phyloP scores from a whole-genome alignment of 495 filamentous ascomycete species.

The Lophium mytilinum region DNA sequence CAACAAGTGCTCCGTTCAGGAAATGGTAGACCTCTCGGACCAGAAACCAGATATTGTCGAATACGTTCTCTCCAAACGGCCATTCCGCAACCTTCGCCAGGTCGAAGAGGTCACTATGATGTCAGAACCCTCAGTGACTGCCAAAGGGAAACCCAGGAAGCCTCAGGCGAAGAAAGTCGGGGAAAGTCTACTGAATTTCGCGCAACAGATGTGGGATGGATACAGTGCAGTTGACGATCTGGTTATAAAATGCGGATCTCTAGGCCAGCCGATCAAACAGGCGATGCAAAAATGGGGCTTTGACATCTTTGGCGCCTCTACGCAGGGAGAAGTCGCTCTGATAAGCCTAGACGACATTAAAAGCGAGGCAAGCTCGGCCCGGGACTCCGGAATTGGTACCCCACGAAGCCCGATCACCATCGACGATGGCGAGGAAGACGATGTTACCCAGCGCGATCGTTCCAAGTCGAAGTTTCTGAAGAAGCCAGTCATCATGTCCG shows the following conservation, averaged over 20 bases:
- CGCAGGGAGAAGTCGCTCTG: slow-evolving; percentile 59
- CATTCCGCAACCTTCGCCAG: slow-evolving; percentile 54
- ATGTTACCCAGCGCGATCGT: not conserved
- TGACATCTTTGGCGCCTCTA: slow-evolving; percentile 57
- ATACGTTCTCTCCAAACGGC: slow-evolving; percentile 57
- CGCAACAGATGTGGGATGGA: slow-evolving; percentile 61
- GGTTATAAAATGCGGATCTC: slow-evolving; percentile 58
- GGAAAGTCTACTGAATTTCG: slow-evolving; percentile 64
- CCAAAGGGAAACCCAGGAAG: slow-evolving; percentile 35
- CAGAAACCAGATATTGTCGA: slow-evolving; percentile 59
- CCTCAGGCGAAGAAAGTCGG: slow-evolving; percentile 50
- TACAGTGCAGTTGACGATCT: slow-evolving; percentile 75
- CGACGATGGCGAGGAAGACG: slow-evolving; percentile 38
- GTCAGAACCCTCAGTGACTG: slow-evolving; percentile 41
- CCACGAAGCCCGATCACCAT: slow-evolving; percentile 46
- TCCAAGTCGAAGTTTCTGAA: slow-evolving; percentile 41
- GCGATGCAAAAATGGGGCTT: slow-evolving; percentile 74
- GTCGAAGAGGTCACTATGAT: slow-evolving; percentile 53
- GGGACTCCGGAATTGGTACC: slow-evolving; percentile 70
- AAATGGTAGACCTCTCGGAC: slow-evolving; percentile 69
- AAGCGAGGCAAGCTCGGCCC: slow-evolving; percentile 25
- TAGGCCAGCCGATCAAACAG: slow-evolving; percentile 58
- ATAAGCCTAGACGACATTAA: slow-evolving; percentile 45
- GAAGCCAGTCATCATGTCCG: slow-evolving; percentile 66
- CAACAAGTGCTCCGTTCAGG: slow-evolving; percentile 64